Evolutionary conservation across 257 asterid genomes (phyloP).

Genomic region (Solanum tarijense): DNA sequence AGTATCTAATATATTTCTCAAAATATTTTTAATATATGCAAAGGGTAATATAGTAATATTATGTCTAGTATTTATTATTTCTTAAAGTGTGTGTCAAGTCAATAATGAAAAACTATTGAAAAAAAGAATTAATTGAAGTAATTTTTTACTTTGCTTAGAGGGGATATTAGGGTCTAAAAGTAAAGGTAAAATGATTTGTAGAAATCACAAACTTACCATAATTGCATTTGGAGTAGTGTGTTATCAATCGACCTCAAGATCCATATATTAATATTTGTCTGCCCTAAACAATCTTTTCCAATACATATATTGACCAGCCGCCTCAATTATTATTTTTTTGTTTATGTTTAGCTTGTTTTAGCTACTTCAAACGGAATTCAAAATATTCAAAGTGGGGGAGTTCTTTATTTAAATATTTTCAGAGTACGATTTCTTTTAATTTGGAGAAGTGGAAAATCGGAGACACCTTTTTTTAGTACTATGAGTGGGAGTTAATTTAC

Average conservation of each 20-base stretch:
- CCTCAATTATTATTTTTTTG: no score
- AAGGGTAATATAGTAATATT: no score
- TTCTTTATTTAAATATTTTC: neutral
- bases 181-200: neutral
- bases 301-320: neutral
- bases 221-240: no score
- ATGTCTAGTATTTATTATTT: neutral
- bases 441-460: neutral
- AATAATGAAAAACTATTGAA: no score
- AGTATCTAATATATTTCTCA: no score
- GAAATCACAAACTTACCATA: neutral
- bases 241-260: neutral
- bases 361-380: neutral
- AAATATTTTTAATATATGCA: no score
- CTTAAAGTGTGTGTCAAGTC: no score
- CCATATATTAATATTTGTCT: neutral
- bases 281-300: neutral
- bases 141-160: neutral
- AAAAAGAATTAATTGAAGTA: no score
- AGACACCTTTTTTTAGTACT: neutral
- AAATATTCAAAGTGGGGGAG: no score
- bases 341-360: neutral
- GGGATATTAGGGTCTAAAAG: neutral
- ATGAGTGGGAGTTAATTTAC: neutral
- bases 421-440: neutral